Evolutionary conservation across 495 filamentous ascomycete species (phyloP), one percentile per base, ranked within the genome.

Genomic region (Ascodesmis nigricans): DNA sequence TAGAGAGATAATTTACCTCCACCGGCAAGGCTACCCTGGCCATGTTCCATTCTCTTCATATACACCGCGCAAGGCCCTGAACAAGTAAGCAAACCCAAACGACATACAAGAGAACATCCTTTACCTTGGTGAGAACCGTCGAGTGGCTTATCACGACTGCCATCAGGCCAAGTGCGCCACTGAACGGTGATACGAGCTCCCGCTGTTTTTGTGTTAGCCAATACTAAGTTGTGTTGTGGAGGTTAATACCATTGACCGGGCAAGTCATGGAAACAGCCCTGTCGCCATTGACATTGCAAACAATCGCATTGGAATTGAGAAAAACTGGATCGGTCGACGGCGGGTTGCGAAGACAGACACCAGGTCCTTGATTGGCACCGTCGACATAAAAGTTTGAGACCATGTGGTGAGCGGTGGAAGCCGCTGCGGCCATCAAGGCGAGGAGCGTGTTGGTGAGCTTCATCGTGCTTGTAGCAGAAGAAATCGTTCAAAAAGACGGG

Each of bases 301-400:
- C 73, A 66, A 83, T 73, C 27, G 74, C 67, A 13, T 59, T 47
- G 39, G 65, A 66, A 17, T 45, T 39, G 19, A 77, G 32, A 30
- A 46, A 48, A 13, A 78, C 50, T 3, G 75, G 76, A 21, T 43
- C 46, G 4, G 62, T 75, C 35, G 64, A 55, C 32, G 55, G 62
- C 31, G 62, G 61, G 63, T 74, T 71, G n/a, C 75, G 66, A 18
- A 82, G 58, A 45, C 73, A 78, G 28, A 62, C 67, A 0, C 68
- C 77, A 46, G 69, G 63, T 29, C 78, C 78, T 45, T 78, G 67
- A 43, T 62, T 57, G 16, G 63, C 58, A 37, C 65, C 69, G 46
- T 75, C 56, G 44, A 82, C 53, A 36, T 61, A 72, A 40, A 81
- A 58, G 14, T 66, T 73, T 4, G 71, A 73, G 43, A 78, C 66